Evolutionary conservation across 371 early-diverging fungal species (phyloP).

Genomic region (Parasitella parasitica): DNA sequence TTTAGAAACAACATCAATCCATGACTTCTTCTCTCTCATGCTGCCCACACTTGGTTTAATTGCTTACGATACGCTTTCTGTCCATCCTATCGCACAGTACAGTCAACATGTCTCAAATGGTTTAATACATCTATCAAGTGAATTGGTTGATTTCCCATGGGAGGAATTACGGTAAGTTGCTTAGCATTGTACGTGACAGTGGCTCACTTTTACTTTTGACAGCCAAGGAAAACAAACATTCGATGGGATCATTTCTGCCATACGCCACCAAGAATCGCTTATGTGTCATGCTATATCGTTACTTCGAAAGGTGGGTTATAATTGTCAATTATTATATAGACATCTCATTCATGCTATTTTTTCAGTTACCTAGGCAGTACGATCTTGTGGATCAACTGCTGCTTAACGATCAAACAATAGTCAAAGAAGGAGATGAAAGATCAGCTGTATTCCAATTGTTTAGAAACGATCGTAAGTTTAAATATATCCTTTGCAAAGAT

Average conservation of each 20-base stretch:
- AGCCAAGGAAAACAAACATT: constrained; percentile 40
- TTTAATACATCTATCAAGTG: constrained; percentile 46
- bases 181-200: background rate
- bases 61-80: constrained; percentile 72
- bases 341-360: background rate
- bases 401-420: constrained; percentile 36
- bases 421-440: constrained; percentile 61
- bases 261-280: constrained; percentile 59
- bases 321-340: no score
- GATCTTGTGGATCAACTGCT: constrained; percentile 64
- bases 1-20: constrained; percentile 67
- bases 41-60: constrained; percentile 74
- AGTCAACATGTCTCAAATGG: constrained; percentile 47
- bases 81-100: constrained; percentile 60
- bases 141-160: constrained; percentile 54
- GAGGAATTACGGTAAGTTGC: constrained; percentile 41
- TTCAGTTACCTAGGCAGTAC: constrained; percentile 71
- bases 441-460: constrained; percentile 64
- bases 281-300: constrained; percentile 67
- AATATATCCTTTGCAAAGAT: background rate
- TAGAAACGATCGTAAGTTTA: constrained; percentile 47
- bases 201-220: constrained; percentile 16
- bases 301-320: constrained; percentile 51
- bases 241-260: constrained; percentile 44
- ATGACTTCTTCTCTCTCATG: constrained; percentile 70